A percentile compares a stretch with the other conserved stretches of the same genome.
Conservation (phyloP, 2,329 filamentous ascomycete species). For the Aciculosporium take region DNA sequence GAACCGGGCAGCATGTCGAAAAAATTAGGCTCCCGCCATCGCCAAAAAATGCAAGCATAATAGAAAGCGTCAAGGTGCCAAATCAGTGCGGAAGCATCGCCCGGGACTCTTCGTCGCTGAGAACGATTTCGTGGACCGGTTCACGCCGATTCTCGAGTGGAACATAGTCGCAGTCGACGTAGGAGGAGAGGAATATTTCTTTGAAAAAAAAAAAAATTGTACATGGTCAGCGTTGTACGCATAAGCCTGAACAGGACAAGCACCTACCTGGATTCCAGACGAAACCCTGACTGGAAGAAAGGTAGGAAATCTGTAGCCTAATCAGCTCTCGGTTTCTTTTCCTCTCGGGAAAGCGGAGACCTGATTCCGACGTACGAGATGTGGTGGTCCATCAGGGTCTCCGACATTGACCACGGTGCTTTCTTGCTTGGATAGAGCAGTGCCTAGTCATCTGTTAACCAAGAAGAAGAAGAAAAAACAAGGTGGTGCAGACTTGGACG, state of each 20-base stretch:
- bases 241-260: neutral
- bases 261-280: slow-evolving; percentile 62
- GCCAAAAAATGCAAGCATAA: slow-evolving; percentile 1
- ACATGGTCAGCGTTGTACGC: slow-evolving; percentile 3
- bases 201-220: neutral
- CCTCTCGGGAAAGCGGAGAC: neutral
- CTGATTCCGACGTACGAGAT: slow-evolving; percentile 40
- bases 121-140: slow-evolving; percentile 61
- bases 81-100: slow-evolving; percentile 50
- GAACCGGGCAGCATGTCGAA: slow-evolving; percentile 2
- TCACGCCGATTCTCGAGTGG: slow-evolving; percentile 64
- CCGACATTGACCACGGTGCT: slow-evolving; percentile 72
- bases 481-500: neutral
- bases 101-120: slow-evolving; percentile 64
- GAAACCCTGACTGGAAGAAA: slow-evolving; percentile 67
- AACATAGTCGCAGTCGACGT: slow-evolving; percentile 59
- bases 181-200: slow-evolving; percentile 74
- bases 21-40: neutral
- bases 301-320: slow-evolving; percentile 55
- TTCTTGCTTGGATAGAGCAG: slow-evolving; percentile 57
- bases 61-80: slow-evolving; percentile 2
- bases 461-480: slow-evolving; percentile 6
- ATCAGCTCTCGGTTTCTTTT: neutral
- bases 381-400: slow-evolving; percentile 55
- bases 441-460: slow-evolving; percentile 34